Percentiles rank a stretch among this genome's conserved stretches.
Conservation (phyloP, 768 basidiomycete species). For the Tylopilus sp. region DNA sequence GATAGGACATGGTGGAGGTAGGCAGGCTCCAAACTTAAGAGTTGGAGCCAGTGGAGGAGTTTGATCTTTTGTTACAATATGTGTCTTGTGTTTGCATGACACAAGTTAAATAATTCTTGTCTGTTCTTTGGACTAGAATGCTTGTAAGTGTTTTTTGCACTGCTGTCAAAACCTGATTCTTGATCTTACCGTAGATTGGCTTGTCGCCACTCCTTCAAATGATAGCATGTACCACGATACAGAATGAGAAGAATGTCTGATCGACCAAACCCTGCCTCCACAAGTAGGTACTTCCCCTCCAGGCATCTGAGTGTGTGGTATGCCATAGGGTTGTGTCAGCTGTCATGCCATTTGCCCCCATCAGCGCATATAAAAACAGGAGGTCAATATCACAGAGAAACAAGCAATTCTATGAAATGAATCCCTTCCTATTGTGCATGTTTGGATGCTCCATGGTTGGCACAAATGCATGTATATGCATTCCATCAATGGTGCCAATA, state of each 20-base stretch:
- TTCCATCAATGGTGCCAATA: neutral
- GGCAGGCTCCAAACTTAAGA: too few species aligned
- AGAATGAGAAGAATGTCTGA: too few species aligned
- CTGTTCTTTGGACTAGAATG: too few species aligned
- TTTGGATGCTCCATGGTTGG: neutral
- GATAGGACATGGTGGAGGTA: too few species aligned
- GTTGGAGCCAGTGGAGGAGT: too few species aligned
- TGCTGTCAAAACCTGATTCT: too few species aligned
- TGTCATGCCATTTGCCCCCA: neutral
- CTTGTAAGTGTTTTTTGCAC: too few species aligned
- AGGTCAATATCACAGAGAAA: too few species aligned
- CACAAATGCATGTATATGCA: neutral
- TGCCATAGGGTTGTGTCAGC: neutral
- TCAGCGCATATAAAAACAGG: neutral
- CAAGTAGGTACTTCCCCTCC: neutral
- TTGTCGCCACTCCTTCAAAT: neutral
- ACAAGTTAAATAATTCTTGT: too few species aligned
- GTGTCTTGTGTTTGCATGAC: too few species aligned
- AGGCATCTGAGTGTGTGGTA: neutral
- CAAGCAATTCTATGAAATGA: neutral
- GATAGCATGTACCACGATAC: neutral
- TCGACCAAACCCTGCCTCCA: neutral
- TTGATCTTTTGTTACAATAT: too few species aligned
- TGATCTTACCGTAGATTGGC: too few species aligned
- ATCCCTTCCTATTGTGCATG: neutral